Evolutionary conservation across 129 eudicot genomes (phyloP).

Genomic region (Scalesia atractyloides): DNA sequence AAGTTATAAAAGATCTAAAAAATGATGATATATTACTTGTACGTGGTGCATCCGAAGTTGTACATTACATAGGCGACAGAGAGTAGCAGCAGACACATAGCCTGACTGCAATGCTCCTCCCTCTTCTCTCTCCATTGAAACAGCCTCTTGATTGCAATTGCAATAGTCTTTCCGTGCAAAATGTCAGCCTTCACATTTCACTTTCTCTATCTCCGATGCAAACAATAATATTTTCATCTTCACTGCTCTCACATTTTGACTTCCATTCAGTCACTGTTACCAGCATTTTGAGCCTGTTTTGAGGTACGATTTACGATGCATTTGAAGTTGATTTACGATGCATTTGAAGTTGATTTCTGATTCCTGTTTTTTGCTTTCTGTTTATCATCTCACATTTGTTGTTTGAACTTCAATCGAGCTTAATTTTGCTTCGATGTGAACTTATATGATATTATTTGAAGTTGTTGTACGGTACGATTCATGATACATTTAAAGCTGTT

Average conservation of each 20-base stretch:
- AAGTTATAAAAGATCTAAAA: constrained; percentile 28
- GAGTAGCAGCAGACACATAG: constrained; percentile 39
- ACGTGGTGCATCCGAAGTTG: neutral
- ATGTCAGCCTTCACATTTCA: constrained; percentile 37
- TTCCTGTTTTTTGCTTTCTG: constrained; percentile 9
- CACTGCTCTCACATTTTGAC: constrained; percentile 13
- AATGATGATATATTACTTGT: constrained; percentile 11
- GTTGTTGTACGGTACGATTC: constrained; percentile 6
- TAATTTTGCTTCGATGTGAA: constrained; percentile 14
- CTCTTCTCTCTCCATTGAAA: constrained; percentile 45
- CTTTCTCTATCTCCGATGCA: constrained; percentile 35
- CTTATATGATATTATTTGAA: neutral
- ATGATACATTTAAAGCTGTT: constrained; percentile 7
- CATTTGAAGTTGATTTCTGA: constrained; percentile 10
- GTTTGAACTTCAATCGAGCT: constrained; percentile 9
- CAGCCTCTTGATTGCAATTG: neutral
- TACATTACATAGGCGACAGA: constrained; percentile 33
- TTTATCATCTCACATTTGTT: constrained; percentile 7
- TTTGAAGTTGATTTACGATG: neutral
- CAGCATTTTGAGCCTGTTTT: neutral
- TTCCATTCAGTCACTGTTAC: constrained; percentile 25
- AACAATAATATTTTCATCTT: constrained; percentile 19
- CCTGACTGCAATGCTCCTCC: constrained; percentile 31
- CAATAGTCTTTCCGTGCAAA: constrained; percentile 34
- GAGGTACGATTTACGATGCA: constrained; percentile 15